These are phyloP conservation scores for Sclerotinia glacialis DNA, from an alignment of 2,329 filamentous ascomycete genomes.

Conservation along the genomic window DNA sequence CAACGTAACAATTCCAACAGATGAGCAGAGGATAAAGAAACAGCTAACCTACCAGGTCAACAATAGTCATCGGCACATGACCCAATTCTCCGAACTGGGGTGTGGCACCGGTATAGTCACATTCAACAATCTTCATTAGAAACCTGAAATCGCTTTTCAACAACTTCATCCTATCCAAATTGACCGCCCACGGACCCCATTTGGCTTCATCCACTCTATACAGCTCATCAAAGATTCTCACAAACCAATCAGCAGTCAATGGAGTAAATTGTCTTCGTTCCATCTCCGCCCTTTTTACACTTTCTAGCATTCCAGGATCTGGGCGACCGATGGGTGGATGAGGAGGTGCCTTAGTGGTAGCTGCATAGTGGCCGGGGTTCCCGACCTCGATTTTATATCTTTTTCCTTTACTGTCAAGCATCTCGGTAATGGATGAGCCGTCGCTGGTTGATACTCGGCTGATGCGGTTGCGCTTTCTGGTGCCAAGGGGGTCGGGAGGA, in stretches of 20 bases:
- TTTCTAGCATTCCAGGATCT: background rate
- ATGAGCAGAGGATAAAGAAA: background rate
- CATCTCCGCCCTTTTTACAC: background rate
- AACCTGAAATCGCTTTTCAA: background rate
- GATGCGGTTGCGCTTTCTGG: background rate
- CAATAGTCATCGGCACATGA: background rate
- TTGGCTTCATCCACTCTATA: background rate
- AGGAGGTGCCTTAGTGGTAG: background rate
- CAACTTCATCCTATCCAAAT: constrained; percentile 10
- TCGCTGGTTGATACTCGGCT: background rate
- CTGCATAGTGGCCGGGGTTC: background rate
- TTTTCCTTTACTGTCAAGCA: background rate
- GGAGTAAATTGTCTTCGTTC: constrained; percentile 10
- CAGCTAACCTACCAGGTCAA: background rate
- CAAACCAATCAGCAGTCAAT: background rate
- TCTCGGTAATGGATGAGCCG: background rate
- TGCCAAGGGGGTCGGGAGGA: no score
- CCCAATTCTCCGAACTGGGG: background rate
- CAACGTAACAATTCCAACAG: background rate
- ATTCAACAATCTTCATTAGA: background rate
- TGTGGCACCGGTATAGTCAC: rapidly evolving
- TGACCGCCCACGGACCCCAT: background rate
- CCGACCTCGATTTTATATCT: background rate
- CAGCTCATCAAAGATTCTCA: background rate
- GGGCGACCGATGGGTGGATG: background rate